Percentiles rank a stretch among this genome's conserved stretches.
phyloP scores from a whole-genome alignment of 2,329 filamentous ascomycete species.

The Stagonosporopsis rhizophila region DNA sequence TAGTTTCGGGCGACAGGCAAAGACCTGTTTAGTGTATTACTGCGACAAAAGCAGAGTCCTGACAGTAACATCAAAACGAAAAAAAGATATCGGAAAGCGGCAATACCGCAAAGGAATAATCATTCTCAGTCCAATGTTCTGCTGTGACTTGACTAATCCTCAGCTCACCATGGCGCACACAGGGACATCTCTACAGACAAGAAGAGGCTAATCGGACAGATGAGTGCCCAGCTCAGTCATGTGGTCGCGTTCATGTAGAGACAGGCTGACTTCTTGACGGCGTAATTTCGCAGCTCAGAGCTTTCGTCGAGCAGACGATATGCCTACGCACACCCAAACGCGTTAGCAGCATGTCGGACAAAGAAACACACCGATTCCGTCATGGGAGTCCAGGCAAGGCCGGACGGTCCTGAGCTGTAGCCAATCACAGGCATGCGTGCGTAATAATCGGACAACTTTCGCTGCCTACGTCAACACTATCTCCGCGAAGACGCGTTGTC shows the following conservation, averaged over 20 bases:
- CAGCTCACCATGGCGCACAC: too few relatives aligned
- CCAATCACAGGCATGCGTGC: slow-evolving; percentile 19
- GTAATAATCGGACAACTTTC: slow-evolving; percentile 6
- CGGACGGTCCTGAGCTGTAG: background rate
- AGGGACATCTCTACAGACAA: background rate
- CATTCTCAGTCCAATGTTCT: background rate
- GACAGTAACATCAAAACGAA: slow-evolving; percentile 36
- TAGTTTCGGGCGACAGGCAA: slow-evolving; percentile 28
- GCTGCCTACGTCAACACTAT: slow-evolving; percentile 26
- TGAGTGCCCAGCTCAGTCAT: too few relatives aligned
- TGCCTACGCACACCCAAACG: background rate
- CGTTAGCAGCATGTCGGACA: slow-evolving; percentile 17
- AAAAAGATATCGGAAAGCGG: slow-evolving; percentile 29
- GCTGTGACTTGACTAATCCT: slow-evolving; percentile 1
- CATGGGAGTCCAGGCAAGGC: background rate
- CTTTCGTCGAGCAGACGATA: background rate
- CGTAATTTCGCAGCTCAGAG: background rate
- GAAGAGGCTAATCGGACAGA: background rate
- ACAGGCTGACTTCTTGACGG: background rate
- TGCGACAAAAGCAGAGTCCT: slow-evolving; percentile 30
- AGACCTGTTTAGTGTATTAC: slow-evolving; percentile 32
- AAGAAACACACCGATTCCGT: slow-evolving; percentile 23
- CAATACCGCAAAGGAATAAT: slow-evolving; percentile 25
- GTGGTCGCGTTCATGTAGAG: too few relatives aligned
- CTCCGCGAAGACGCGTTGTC: slow-evolving; percentile 19